These are phyloP conservation scores for Beauveria sp. DNA, from an alignment of 2,329 filamentous ascomycete genomes.

Conservation along the genomic window DNA sequence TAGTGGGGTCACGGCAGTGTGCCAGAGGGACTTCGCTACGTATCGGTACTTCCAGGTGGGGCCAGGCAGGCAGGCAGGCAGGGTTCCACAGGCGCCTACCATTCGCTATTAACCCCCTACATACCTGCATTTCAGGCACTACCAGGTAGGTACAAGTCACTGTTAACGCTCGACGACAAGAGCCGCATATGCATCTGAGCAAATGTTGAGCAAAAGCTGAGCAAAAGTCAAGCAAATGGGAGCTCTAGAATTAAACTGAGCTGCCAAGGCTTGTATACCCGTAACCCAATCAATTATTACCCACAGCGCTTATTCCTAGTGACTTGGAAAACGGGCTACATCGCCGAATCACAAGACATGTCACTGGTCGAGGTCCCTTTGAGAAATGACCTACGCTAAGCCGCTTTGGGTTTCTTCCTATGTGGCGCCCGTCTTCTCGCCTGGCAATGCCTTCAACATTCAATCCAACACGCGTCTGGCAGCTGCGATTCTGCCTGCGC, in stretches of 20 bases:
- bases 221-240: too few species aligned
- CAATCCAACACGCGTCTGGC: slow-evolving; percentile 6
- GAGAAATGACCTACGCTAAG: neutral
- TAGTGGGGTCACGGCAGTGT: slow-evolving; percentile 1
- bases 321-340: neutral
- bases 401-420: neutral
- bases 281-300: neutral
- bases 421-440: neutral
- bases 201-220: too few species aligned
- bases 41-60: too few species aligned
- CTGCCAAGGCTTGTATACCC: neutral
- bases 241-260: neutral
- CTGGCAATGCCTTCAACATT: slow-evolving; percentile 3
- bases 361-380: neutral
- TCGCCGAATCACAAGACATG: neutral
- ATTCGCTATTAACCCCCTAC: neutral
- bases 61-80: neutral
- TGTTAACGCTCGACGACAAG: neutral
- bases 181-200: neutral
- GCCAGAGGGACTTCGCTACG: neutral
- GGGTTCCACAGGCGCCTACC: neutral
- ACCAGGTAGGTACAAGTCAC: neutral
- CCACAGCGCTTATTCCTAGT: neutral
- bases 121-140: too few species aligned
- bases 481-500: neutral